These are phyloP conservation scores for Pterocarpus macrocarpus DNA, from an alignment of 306 rosid genomes.

Conservation along the genomic window DNA sequence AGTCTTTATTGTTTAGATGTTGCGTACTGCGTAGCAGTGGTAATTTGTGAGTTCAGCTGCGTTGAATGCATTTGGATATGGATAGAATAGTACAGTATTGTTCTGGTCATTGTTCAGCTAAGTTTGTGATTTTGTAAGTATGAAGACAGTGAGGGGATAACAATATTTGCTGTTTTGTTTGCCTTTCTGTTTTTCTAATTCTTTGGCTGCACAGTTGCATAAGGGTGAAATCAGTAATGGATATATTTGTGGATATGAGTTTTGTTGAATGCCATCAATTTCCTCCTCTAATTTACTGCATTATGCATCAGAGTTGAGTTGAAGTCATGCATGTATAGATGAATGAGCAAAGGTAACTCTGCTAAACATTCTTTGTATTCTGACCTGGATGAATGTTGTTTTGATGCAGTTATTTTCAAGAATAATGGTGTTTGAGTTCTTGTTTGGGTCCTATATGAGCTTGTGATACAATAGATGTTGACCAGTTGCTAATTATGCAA, in stretches of 20 bases:
- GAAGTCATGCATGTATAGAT: background rate
- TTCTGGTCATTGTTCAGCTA: background rate
- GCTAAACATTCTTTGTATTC: background rate
- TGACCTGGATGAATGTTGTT: background rate
- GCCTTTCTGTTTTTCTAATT: background rate
- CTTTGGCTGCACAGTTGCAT: background rate
- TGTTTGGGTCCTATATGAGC: background rate
- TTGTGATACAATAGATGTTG: background rate
- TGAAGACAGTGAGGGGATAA: conserved; percentile 5
- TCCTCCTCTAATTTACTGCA: background rate
- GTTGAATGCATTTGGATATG: background rate
- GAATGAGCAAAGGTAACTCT: background rate
- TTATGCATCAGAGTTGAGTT: background rate
- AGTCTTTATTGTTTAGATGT: background rate
- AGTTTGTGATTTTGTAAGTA: background rate
- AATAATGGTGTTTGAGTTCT: conserved; percentile 13
- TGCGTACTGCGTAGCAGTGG: background rate
- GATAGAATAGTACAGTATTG: background rate
- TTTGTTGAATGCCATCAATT: background rate
- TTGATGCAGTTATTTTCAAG: background rate
- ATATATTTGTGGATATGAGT: background rate
- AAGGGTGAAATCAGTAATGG: background rate
- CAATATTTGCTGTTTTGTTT: background rate
- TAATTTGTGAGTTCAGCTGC: background rate
- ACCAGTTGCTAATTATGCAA: background rate